These are phyloP conservation scores for Cladophialophora yegresii DNA, from an alignment of 2,329 filamentous ascomycete genomes.

Conservation along the genomic window DNA sequence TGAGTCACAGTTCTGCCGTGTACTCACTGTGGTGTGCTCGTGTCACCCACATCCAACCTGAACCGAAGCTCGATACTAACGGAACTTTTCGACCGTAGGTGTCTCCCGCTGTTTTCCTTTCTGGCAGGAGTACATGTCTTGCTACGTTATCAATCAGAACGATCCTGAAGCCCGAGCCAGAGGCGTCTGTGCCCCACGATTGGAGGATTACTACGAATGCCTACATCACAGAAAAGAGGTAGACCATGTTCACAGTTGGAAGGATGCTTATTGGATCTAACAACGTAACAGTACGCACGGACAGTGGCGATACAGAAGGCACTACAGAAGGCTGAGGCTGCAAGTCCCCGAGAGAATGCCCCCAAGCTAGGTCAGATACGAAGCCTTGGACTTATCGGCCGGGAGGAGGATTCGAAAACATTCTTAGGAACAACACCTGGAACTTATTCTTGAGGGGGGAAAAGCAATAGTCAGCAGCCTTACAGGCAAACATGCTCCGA, in stretches of 20 bases:
- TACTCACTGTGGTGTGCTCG: neutral
- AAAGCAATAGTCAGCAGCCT: neutral
- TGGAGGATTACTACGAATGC: constrained; percentile 99
- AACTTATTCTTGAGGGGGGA: constrained; percentile 9
- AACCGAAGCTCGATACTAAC: constrained; percentile 19
- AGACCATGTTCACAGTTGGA: constrained; percentile 39
- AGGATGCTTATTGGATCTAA: constrained; percentile 1
- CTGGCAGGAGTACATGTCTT: constrained; percentile 98
- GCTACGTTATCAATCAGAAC: constrained; percentile 92
- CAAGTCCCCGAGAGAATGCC: constrained; percentile 74
- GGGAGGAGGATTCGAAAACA: constrained; percentile 72
- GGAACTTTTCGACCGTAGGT: constrained; percentile 48
- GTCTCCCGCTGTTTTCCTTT: constrained; percentile 92
- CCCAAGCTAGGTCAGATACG: constrained; percentile 84
- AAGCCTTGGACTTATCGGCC: constrained; percentile 78
- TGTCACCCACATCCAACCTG: neutral
- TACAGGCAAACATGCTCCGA: neutral
- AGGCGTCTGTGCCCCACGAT: constrained; percentile 77
- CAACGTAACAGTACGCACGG: constrained; percentile 66
- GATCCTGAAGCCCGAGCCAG: constrained; percentile 77
- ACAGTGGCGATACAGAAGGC: constrained; percentile 77
- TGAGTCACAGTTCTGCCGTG: constrained; percentile 40
- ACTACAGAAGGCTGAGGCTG: constrained; percentile 76
- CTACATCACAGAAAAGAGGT: constrained; percentile 99
- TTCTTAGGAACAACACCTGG: constrained; percentile 20